Conservation (phyloP, 441 rosid species). For the Capsella rubella region DNA sequence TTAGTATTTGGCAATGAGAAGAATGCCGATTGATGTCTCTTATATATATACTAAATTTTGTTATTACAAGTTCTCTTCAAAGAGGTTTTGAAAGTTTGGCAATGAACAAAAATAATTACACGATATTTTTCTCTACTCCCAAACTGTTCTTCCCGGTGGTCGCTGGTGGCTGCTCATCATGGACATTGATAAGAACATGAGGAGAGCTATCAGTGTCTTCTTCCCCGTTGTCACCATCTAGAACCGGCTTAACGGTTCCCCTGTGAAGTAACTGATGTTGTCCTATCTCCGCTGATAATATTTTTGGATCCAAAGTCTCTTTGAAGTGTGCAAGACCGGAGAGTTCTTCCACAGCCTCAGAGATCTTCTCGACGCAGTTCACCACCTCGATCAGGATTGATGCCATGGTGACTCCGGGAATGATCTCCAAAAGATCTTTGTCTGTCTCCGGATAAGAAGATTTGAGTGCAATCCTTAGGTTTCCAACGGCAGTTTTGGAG, state of each 20-base stretch:
- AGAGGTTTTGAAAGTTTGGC: background rate
- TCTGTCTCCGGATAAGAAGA: constrained; percentile 42
- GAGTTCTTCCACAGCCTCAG: constrained; percentile 61
- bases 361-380: constrained; percentile 56
- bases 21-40: background rate
- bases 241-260: constrained; percentile 60
- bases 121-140: constrained; percentile 28
- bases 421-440: constrained; percentile 53
- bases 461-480: constrained; percentile 55
- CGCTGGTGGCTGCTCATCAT: constrained; percentile 35
- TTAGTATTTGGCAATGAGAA: background rate
- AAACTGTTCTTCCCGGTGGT: constrained; percentile 13
- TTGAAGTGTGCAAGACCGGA: constrained; percentile 57
- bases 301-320: constrained; percentile 36
- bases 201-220: constrained; percentile 21
- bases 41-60: constrained; percentile 9
- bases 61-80: constrained; percentile 17
- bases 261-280: constrained; percentile 55
- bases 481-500: constrained; percentile 58
- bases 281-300: constrained; percentile 46
- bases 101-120: constrained; percentile 31
- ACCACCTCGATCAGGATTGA: constrained; percentile 62
- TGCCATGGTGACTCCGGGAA: constrained; percentile 69
- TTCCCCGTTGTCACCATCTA: constrained; percentile 43
- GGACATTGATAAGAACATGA: constrained; percentile 49